Conservation (phyloP, 2,329 filamentous ascomycete species). For the Stemphylium lycopersici region DNA sequence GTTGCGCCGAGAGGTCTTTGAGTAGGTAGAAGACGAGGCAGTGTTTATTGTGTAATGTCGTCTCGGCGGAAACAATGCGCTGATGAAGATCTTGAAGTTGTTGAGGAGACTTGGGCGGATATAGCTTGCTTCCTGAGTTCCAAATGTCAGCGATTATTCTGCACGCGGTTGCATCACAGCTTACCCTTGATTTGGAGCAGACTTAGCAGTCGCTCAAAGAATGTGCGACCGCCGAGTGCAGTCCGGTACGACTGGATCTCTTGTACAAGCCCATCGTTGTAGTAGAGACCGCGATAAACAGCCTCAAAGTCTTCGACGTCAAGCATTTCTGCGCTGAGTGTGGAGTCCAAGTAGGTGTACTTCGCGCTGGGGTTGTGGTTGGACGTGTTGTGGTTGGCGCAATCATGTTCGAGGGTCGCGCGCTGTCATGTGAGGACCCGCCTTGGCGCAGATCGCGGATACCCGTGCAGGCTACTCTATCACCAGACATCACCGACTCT, state of each 20-base stretch:
- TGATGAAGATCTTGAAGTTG: constrained; percentile 73
- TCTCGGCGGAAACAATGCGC: constrained; percentile 68
- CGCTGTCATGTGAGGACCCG: constrained; percentile 20
- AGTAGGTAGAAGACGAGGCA: constrained; percentile 84
- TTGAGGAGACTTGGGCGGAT: constrained; percentile 74
- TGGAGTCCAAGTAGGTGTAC: constrained; percentile 4
- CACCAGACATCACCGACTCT: no score
- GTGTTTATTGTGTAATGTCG: constrained; percentile 77
- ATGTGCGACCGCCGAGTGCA: constrained; percentile 71
- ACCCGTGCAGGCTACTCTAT: no score
- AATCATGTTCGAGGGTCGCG: constrained; percentile 6
- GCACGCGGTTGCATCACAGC: constrained; percentile 7
- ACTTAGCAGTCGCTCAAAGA: constrained; percentile 78
- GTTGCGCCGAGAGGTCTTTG: constrained; percentile 68
- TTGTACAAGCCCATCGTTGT: constrained; percentile 48
- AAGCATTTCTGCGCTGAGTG: constrained; percentile 55
- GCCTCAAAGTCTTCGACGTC: constrained; percentile 71
- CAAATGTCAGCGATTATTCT: constrained; percentile 1
- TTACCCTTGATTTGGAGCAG: constrained; percentile 74
- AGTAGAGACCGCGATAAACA: constrained; percentile 61
- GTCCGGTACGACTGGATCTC: constrained; percentile 72
- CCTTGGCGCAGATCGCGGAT: neutral
- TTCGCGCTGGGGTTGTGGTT: constrained; percentile 13
- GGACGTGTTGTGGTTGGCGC: constrained; percentile 20
- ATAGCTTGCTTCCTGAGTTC: constrained; percentile 64